Base-by-base conservation (phyloP, 208 protist species). In the Wallacemonas sp. region DNA sequence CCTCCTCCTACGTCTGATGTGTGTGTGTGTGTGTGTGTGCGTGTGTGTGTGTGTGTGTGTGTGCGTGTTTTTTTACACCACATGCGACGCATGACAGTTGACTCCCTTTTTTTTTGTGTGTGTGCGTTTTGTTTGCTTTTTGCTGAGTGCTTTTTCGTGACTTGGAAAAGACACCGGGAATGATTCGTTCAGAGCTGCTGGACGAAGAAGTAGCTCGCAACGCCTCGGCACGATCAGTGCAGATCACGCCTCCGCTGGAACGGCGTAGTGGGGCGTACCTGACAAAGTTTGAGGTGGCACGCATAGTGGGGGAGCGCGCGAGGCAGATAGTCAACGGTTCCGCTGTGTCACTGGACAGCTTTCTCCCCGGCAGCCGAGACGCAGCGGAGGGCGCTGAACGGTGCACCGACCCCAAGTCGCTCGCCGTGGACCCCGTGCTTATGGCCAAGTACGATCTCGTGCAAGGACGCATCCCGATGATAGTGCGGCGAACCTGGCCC, bases 371-470 rank as follows among this genome's bases (percentile, higher is more conserved):
- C 22, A 73, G 72, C n/a, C 50, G 69, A 10, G 81, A 83, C 41
- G 69, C 76, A 5, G 61, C 71, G 24, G 81, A 87, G 17, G 69
- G 64, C 10, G 88, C 88, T 0, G 84, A 94, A 71, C 81, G 83
- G 21, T 94, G 84, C 63, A 42, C 71, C 10, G 76, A 95, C 52
- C 76, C 89, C 17, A 68, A 79, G 41, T 87, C 89, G 3, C 71
- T 79, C 0, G 69, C 76, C 0, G 85, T 92, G 38, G 91, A 96
- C 52, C 91, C 91, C 5, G 73, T 96, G n/a, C 81, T 87, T 65
- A 87, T 93, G 70, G 87, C 87, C 27, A 96, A 96, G 71, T 75
- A 85, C 27, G 87, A 96, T 36, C 73, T 96, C 9, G 36, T 93
- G 38, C 78, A 92, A 48, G 63, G 75, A 1, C 61, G 52, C 29